Evolutionary conservation across 139 green algal species (phyloP).

Genomic region (Nannochloris sp.): DNA sequence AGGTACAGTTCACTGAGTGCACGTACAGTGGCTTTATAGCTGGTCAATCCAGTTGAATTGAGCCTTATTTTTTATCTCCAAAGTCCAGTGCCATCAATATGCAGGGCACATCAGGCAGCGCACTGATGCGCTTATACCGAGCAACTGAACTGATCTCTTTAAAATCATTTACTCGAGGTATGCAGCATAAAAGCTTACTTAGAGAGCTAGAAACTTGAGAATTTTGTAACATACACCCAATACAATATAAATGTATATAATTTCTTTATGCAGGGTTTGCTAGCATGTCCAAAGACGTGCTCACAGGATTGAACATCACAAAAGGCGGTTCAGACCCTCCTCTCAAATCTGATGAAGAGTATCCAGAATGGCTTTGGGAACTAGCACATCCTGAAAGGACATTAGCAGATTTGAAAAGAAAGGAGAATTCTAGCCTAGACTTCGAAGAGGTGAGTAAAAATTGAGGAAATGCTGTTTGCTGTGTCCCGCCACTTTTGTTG

Average conservation of each 20-base stretch:
- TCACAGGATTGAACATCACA: constrained; percentile 23
- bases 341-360: constrained; percentile 27
- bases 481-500: constrained; percentile 9
- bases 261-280: too few relatives aligned
- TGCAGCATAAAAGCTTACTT: too few relatives aligned
- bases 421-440: not conserved
- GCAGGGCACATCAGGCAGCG: too few relatives aligned
- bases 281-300: constrained; percentile 8
- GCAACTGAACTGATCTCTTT: too few relatives aligned
- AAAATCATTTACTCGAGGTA: too few relatives aligned
- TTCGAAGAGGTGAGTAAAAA: not conserved
- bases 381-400: constrained; percentile 26
- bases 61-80: too few relatives aligned
- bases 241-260: too few relatives aligned
- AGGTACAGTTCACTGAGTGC: too few relatives aligned
- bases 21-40: too few relatives aligned
- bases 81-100: too few relatives aligned
- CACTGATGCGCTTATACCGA: too few relatives aligned
- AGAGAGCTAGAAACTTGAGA: not conserved
- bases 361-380: constrained; percentile 40
- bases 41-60: too few relatives aligned
- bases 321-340: constrained; percentile 36
- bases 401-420: constrained; percentile 19
- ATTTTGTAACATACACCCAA: not conserved
- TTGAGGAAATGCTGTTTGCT: not conserved